Percentiles rank a stretch among this genome's conserved stretches.
Conservation (phyloP, 2,329 filamentous ascomycete species). For the Xylariomycetidae sp. region DNA sequence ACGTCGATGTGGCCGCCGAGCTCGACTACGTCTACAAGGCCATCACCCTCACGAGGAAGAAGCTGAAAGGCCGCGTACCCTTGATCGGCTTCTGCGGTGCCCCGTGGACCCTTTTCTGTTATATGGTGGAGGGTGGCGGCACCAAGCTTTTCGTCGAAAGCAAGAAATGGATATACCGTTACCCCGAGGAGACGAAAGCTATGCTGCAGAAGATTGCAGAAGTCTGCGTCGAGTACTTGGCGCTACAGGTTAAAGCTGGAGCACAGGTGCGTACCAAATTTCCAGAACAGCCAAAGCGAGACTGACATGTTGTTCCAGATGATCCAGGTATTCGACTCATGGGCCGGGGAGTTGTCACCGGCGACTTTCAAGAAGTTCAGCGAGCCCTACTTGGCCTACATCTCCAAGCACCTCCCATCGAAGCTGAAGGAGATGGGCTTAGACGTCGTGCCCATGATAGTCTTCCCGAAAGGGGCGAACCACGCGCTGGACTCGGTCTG, state of each 20-base stretch:
- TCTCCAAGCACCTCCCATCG: constrained; percentile 71
- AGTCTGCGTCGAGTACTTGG: constrained; percentile 90
- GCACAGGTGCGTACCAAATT: constrained; percentile 57
- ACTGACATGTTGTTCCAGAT: constrained; percentile 55
- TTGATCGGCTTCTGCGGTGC: constrained; percentile 95
- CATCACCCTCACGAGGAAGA: constrained; percentile 83
- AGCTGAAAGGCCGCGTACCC: constrained; percentile 81
- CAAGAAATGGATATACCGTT: constrained; percentile 96
- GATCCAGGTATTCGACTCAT: constrained; percentile 96
- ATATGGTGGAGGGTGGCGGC: constrained; percentile 98
- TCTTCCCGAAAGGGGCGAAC: constrained; percentile 97
- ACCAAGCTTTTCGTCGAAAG: constrained; percentile 90
- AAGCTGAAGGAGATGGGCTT: constrained; percentile 68
- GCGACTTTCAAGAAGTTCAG: constrained; percentile 77
- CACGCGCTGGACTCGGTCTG: constrained; percentile 86
- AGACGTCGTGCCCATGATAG: constrained; percentile 87
- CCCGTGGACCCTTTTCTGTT: constrained; percentile 94
- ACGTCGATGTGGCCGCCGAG: constrained; percentile 80
- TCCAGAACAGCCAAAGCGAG: constrained; percentile 2
- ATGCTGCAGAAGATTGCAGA: constrained; percentile 88
- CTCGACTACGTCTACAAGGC: constrained; percentile 94
- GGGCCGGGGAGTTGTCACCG: constrained; percentile 90
- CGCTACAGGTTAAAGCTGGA: constrained; percentile 84
- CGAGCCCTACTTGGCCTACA: constrained; percentile 79
- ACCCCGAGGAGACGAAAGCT: constrained; percentile 71